Evolutionary conservation across 2,329 filamentous ascomycete species (phyloP), one percentile per base, ranked within the genome.

Genomic region (Trichoderma atrobrunneum): DNA sequence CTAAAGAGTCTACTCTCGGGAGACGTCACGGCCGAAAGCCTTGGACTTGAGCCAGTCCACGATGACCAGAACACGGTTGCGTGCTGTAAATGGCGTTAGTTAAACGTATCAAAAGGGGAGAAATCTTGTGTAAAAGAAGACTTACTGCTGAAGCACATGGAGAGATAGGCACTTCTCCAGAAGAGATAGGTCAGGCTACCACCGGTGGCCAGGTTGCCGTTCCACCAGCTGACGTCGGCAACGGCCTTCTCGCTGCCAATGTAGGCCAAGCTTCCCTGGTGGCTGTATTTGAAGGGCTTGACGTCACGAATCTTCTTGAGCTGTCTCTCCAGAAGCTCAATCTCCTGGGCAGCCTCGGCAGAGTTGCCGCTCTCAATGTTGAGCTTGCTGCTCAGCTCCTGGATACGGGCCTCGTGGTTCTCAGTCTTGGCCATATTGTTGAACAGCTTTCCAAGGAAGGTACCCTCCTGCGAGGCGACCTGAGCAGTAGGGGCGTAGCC

Each of bases 141-240:
- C 93, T 91, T 89, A 96, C 94, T 95, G 90, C 95, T 98, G 84
- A 99, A 99, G 90, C 95, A 98, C 96, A 99, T 99, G 88, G 94
- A 98, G 82, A 99, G 87, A 84, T 99, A 99, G 70, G 95, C 96
- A 80, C 93, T 97, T 82, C 95, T 90, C 96, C 96, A 99, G 90
- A 99, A 99, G 77, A 98, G 89, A 85, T 97, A 99, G 71, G 96
- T 99, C 84, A 98, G 86, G 78, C 92, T 93, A 81, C 96, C 96
- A 80, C 95, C 96, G 60, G 92, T 93, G 74, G 96, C 95, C 78
- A 99, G 89, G 86, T 98, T 99, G 76, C 96, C 96, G 79, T 96
- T 97, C 85, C 97, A 91, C 95, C 96, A 99, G 81, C 91, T 93
- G 79, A 99, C 94, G 84, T 99, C 96, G 74, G 96, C 96, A 72